These are phyloP conservation scores for Paracorniculantispora psalliotae DNA, from an alignment of 2,329 filamentous ascomycete genomes.

Conservation along the genomic window DNA sequence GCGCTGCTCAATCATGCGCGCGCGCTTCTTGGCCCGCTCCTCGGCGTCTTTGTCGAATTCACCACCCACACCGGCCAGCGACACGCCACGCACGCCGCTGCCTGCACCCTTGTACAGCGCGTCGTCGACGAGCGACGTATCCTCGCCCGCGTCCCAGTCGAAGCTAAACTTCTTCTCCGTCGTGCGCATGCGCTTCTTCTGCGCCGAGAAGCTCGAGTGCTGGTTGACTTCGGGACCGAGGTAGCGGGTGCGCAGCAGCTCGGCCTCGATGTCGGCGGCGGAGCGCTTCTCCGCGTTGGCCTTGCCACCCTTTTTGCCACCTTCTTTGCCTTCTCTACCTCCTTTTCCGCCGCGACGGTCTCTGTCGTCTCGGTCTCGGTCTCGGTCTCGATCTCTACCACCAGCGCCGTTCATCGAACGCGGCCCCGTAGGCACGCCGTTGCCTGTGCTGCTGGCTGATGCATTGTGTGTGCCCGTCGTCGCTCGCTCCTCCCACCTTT, in stretches of 20 bases:
- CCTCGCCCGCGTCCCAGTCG: slow-evolving; percentile 92
- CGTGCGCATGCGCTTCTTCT: slow-evolving; percentile 90
- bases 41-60: slow-evolving; percentile 52
- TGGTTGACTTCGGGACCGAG: slow-evolving; percentile 86
- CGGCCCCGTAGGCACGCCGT: slow-evolving; percentile 64
- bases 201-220: slow-evolving; percentile 80
- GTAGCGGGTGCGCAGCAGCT: slow-evolving; percentile 73
- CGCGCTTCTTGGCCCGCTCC: slow-evolving; percentile 50
- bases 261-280: slow-evolving; percentile 63
- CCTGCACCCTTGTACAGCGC: slow-evolving; percentile 61
- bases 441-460: slow-evolving; percentile 20
- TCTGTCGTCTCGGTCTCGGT: slow-evolving; percentile 30
- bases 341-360: slow-evolving; percentile 41
- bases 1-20: slow-evolving; percentile 65
- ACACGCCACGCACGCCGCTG: slow-evolving; percentile 26
- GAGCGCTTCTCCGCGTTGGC: slow-evolving; percentile 34
- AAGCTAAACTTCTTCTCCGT: slow-evolving; percentile 99
- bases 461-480: slow-evolving; percentile 22
- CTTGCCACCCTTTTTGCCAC: slow-evolving; percentile 32
- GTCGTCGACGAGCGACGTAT: slow-evolving; percentile 67
- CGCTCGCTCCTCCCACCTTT: slow-evolving; percentile 28
- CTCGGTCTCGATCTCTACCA: slow-evolving; percentile 24
- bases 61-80: slow-evolving; percentile 46
- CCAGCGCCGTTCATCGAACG: slow-evolving; percentile 40
- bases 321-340: slow-evolving; percentile 25